Conservation (phyloP, 768 basidiomycete genomes). For the Termitomyces heimii region DNA sequence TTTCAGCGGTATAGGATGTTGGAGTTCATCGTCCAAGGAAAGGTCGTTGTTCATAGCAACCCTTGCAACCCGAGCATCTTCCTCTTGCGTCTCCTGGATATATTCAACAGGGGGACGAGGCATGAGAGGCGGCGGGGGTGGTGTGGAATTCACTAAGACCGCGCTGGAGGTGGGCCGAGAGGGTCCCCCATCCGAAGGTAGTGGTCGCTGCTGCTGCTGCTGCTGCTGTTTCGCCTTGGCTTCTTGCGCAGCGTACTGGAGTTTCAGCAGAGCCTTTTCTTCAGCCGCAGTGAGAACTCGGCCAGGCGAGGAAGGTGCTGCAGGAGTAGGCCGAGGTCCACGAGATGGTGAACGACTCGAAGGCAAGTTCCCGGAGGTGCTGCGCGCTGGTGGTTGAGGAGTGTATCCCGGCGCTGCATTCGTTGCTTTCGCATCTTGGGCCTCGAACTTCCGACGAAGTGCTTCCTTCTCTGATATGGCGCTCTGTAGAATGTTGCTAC, state of each 20-base stretch:
- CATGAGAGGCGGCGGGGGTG: constrained; percentile 62
- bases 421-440: constrained; percentile 36
- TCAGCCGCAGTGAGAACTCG: constrained; percentile 61
- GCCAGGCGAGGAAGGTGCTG: constrained; percentile 23
- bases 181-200: constrained; percentile 16
- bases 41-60: constrained; percentile 27
- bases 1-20: constrained; percentile 13
- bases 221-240: constrained; percentile 12
- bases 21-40: constrained; percentile 11
- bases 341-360: constrained; percentile 14
- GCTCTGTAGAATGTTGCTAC: constrained; percentile 7
- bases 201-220: constrained; percentile 17
- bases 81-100: constrained; percentile 76
- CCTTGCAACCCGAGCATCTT: constrained; percentile 53
- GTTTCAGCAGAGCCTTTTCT: constrained; percentile 68
- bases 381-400: constrained; percentile 20
- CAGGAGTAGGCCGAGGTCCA: constrained; percentile 27
- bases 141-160: constrained; percentile 14
- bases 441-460: constrained; percentile 49
- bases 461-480: constrained; percentile 50
- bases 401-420: constrained; percentile 12
- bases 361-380: constrained; percentile 11
- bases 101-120: constrained; percentile 77
- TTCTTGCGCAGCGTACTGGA: constrained; percentile 59
- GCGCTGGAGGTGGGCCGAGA: constrained; percentile 12